Base-by-base conservation (phyloP, 2,329 filamentous ascomycete species). In the Claviceps sp. region DNA sequence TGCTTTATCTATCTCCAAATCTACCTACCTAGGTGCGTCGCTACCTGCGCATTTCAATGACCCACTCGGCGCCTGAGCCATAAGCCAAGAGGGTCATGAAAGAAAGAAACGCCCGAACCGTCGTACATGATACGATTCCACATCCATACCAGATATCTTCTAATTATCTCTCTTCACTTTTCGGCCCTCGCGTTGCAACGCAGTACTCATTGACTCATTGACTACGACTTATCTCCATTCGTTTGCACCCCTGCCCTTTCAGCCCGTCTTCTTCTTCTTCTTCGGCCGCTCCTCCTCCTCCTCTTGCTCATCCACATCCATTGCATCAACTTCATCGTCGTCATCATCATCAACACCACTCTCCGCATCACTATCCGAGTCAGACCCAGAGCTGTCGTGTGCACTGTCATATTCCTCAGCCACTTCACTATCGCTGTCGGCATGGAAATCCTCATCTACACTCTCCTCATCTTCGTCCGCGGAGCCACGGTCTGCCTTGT, bases 381-480 rank as follows among this genome's bases (percentile, higher is more conserved):
- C 83, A 18, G 78, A 82, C 13, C 85, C 88, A 49, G 82, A 86
- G 64, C 88, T 95, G 65, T 95, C 88, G 64, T 96, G 91, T 46
- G 81, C 85, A 50, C 86, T 91, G 68, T 98, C 93, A 60, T 82
- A 98, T 65, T 98, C 94, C 69, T 98, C 93, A 1, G 91, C 93
- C 2, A 96, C 90, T 59, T 98, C 93, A 50, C 86, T 94, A 58
- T 98, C 93, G 14, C 85, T 90, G 56, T 94, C 88, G 5, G 86
- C 87, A 60, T 86, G 80, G 75, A 98, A 98, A 71, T 98, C 93
- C 67, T 98, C 93, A 61, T 98, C 93, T 8, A 90, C 82, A 55
- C 86, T 91, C 73, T 97, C 91, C 64, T 91, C 86, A 62, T 98
- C 93, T 68, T 98, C 93, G 64, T 97, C 93, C 3, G 91, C 93